Evolutionary conservation across 495 filamentous ascomycete genomes (phyloP).

Genomic region (Chaetomium tenue): DNA sequence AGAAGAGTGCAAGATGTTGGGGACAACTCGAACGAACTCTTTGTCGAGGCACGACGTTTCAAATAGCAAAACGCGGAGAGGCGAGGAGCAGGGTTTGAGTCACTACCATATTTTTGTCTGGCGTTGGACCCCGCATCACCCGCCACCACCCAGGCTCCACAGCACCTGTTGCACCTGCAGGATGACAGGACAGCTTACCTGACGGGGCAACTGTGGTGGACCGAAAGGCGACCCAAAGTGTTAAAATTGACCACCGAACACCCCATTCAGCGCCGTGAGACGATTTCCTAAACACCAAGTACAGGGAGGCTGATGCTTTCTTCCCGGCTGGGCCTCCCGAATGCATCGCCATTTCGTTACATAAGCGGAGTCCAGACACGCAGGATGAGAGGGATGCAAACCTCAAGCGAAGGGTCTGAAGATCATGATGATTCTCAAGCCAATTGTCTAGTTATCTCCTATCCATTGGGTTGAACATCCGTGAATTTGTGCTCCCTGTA

Average conservation of each 20-base stretch:
- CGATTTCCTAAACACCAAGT: too few species aligned
- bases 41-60: background rate
- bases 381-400: background rate
- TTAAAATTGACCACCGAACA: background rate
- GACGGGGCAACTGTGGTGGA: background rate
- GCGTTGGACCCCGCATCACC: conserved; percentile 9
- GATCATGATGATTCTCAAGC: too few species aligned
- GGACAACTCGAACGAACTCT: background rate
- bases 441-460: too few species aligned
- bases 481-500: too few species aligned
- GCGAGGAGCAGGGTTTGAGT: conserved; percentile 21
- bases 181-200: too few species aligned
- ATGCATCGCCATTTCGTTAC: background rate
- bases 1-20: conserved; percentile 1
- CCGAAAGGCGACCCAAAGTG: background rate
- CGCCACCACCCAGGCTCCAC: background rate
- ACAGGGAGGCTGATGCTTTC: background rate
- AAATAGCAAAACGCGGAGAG: background rate
- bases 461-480: too few species aligned
- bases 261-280: background rate
- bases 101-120: conserved; percentile 4
- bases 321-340: background rate
- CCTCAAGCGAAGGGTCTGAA: too few species aligned
- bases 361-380: background rate
- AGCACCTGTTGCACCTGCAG: background rate